Conservation (phyloP, 176 grass and related monocot genomes). For the Cymbopogon citratus region DNA sequence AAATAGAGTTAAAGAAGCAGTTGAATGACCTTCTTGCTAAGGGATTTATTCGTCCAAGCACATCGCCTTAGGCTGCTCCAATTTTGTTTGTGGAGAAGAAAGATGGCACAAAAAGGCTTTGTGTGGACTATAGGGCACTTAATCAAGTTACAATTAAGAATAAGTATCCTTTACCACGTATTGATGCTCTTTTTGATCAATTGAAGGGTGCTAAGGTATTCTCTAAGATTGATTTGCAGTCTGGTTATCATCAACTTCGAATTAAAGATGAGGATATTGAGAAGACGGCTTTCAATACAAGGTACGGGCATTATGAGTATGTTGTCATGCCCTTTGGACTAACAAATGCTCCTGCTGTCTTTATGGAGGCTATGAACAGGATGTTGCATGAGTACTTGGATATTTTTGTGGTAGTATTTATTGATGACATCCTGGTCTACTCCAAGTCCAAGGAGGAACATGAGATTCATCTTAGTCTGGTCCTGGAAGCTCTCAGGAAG, state of each 20-base stretch:
- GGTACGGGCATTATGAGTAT: neutral
- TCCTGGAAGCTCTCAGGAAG: neutral
- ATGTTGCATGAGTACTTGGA: neutral
- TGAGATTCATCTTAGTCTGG: neutral
- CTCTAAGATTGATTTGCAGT: neutral
- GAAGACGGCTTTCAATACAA: neutral
- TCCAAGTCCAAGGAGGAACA: neutral
- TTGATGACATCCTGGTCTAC: neutral
- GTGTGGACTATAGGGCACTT: neutral
- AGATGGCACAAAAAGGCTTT: neutral
- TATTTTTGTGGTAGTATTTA: neutral
- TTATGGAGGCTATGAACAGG: neutral
- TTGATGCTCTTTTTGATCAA: neutral
- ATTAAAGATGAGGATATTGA: neutral
- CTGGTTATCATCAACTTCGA: neutral
- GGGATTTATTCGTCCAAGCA: neutral
- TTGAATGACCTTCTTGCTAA: neutral
- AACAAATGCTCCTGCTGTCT: neutral
- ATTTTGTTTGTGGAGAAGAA: neutral
- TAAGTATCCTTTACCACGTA: neutral
- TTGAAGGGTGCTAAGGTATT: neutral
- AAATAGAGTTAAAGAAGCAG: neutral
- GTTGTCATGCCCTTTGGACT: neutral
- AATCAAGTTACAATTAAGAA: too few species aligned
- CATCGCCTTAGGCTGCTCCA: neutral